phyloP scores from a whole-genome alignment of 495 filamentous ascomycete species.

The Talaromyces wortmannii region DNA sequence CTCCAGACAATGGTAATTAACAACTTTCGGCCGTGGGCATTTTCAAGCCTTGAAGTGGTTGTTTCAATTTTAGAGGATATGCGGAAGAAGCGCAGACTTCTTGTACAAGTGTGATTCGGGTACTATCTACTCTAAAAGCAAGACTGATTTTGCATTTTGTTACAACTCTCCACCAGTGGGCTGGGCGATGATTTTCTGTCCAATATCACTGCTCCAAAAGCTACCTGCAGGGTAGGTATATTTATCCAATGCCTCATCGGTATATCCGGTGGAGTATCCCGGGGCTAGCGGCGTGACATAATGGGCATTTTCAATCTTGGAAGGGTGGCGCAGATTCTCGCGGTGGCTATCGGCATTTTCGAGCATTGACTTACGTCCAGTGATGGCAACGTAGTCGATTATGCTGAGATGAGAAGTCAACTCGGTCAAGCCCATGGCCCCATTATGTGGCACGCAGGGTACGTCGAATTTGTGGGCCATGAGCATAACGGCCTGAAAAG shows the following conservation, averaged over 20 bases:
- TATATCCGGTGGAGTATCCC: constrained; percentile 41
- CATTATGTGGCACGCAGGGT: constrained; percentile 73
- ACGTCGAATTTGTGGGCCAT: constrained; percentile 67
- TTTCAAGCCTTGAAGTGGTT: constrained; percentile 4
- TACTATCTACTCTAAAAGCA: neutral
- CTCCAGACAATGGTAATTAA: neutral
- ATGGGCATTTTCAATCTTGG: constrained; percentile 63
- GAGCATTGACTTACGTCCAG: constrained; percentile 60
- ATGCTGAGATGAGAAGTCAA: constrained; percentile 75
- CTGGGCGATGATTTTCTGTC: constrained; percentile 2
- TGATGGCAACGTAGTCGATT: constrained; percentile 72
- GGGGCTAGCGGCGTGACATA: constrained; percentile 65
- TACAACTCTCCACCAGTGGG: constrained; percentile 5
- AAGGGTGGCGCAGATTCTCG: constrained; percentile 69
- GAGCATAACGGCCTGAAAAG: constrained; percentile 50
- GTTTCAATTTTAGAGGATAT: constrained; percentile 3
- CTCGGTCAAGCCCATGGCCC: constrained; percentile 71
- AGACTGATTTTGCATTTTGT: neutral
- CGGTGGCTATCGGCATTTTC: constrained; percentile 78
- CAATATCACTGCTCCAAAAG: constrained; percentile 7
- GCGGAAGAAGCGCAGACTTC: constrained; percentile 5
- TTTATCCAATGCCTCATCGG: neutral
- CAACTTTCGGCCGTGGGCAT: constrained; percentile 1
- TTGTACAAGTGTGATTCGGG: neutral
- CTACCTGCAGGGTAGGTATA: constrained; percentile 6